Conservation (phyloP, 345 rosid genomes). For the Euphorbia tirucalli region DNA sequence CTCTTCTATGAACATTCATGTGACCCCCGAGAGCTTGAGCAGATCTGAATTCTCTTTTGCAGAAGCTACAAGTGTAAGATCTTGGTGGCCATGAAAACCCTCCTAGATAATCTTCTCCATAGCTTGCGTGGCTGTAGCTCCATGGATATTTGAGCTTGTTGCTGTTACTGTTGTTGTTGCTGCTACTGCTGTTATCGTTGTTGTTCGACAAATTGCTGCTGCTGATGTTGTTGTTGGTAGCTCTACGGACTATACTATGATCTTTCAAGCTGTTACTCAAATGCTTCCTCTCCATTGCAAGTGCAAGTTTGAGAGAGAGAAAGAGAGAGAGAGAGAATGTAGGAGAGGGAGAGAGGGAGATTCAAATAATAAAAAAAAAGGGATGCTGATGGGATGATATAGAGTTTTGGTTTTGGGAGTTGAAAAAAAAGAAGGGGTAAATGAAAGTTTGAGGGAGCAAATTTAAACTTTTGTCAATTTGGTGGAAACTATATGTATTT, state of each 20-base stretch:
- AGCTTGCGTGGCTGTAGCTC: conserved; percentile 31
- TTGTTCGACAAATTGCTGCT: too few relatives aligned
- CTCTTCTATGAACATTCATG: conserved; percentile 95
- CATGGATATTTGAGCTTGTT: conserved; percentile 36
- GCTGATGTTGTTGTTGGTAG: conserved; percentile 31
- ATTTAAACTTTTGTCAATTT: too few relatives aligned
- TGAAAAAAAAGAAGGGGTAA: conserved; percentile 1
- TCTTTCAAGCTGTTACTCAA: conserved; percentile 45
- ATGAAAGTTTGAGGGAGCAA: not conserved
- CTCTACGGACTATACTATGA: conserved; percentile 18
- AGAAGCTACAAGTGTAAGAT: conserved; percentile 90
- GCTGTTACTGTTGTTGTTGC: conserved; percentile 18
- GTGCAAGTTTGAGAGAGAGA: not conserved
- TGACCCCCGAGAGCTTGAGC: conserved; percentile 99
- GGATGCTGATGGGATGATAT: conserved; percentile 11
- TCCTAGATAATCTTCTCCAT: conserved; percentile 53
- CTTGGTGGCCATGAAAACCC: conserved; percentile 96
- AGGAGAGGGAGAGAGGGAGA: not conserved
- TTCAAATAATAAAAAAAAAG: conserved; percentile 1
- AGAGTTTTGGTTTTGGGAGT: conserved; percentile 13
- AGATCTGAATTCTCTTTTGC: conserved; percentile 88
- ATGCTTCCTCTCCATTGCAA: conserved; percentile 51
- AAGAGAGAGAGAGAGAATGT: not conserved
- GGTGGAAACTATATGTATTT: too few relatives aligned
- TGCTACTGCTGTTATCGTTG: too few relatives aligned